Conservation (phyloP, 139 green algal species). For the Edaphochlamys debaryana region DNA sequence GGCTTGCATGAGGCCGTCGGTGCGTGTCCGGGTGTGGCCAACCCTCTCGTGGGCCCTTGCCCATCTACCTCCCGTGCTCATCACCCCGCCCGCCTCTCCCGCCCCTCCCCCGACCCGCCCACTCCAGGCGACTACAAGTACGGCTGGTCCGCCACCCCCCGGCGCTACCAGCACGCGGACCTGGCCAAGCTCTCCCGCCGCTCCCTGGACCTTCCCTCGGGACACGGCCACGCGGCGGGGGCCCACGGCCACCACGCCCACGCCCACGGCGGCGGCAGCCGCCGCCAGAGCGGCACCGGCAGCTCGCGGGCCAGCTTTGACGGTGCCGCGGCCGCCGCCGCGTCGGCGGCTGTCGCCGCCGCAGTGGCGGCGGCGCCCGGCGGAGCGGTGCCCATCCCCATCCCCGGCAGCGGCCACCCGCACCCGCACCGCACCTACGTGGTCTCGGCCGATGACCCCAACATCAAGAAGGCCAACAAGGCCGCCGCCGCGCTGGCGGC, state of each 20-base stretch:
- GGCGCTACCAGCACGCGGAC: constrained; percentile 40
- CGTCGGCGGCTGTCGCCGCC: background rate
- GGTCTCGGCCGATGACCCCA: background rate
- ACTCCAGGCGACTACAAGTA: constrained; percentile 59
- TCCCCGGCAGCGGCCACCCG: no score
- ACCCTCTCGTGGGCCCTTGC: no score
- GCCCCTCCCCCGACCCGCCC: no score
- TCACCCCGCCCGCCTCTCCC: no score
- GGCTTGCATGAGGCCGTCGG: no score
- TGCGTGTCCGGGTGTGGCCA: no score
- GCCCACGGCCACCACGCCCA: background rate
- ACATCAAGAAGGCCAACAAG: background rate
- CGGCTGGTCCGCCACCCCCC: constrained; percentile 53
- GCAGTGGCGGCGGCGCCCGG: background rate
- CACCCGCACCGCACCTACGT: constrained; percentile 27
- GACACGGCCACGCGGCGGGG: background rate
- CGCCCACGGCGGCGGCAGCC: background rate
- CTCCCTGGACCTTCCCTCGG: constrained; percentile 31
- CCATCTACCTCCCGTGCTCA: no score
- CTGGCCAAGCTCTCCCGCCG: background rate
- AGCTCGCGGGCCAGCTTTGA: constrained; percentile 13
- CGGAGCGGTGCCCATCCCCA: background rate
- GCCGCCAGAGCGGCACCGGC: background rate
- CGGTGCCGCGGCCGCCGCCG: background rate
- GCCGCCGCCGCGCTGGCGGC: no score